These are phyloP conservation scores for Niveomyces coronatus DNA, from an alignment of 2,329 filamentous ascomycete species.

Conservation along the genomic window DNA sequence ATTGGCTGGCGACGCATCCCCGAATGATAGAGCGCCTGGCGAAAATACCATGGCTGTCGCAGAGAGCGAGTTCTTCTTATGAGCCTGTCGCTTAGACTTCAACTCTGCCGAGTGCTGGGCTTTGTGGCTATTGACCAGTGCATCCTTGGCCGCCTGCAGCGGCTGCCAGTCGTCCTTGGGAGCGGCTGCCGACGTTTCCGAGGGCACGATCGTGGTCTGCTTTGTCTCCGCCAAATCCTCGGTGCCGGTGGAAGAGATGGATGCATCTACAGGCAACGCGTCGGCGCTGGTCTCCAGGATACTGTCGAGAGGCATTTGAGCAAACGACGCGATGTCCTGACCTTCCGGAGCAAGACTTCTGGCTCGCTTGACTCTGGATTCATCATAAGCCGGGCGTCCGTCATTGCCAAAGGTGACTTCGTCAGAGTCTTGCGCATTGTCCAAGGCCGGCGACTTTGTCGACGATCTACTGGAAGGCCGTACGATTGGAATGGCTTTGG, in stretches of 20 bases:
- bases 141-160: conserved; percentile 18
- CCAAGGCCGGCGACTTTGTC: conserved; percentile 20
- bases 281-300: conserved; percentile 28
- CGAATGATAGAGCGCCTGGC: conserved; percentile 28
- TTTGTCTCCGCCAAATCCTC: conserved; percentile 46
- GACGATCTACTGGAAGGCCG: conserved; percentile 47
- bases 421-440: conserved; percentile 14
- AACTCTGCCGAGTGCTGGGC: conserved; percentile 7
- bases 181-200: conserved; percentile 37
- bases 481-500: conserved; percentile 77
- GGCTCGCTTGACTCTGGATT: conserved; percentile 66
- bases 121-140: conserved; percentile 28
- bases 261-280: conserved; percentile 35
- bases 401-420: conserved; percentile 38
- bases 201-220: conserved; percentile 40
- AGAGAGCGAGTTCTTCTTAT: conserved; percentile 44
- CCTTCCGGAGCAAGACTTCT: conserved; percentile 54
- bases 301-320: conserved; percentile 22
- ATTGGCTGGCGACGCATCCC: conserved; percentile 15
- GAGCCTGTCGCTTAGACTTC: neutral
- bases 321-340: conserved; percentile 67
- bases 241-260: conserved; percentile 41
- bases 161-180: conserved; percentile 3
- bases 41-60: conserved; percentile 62
- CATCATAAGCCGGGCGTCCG: conserved; percentile 52